Evolutionary conservation across 306 rosid species (phyloP).

Genomic region (Dryas alaskensis): DNA sequence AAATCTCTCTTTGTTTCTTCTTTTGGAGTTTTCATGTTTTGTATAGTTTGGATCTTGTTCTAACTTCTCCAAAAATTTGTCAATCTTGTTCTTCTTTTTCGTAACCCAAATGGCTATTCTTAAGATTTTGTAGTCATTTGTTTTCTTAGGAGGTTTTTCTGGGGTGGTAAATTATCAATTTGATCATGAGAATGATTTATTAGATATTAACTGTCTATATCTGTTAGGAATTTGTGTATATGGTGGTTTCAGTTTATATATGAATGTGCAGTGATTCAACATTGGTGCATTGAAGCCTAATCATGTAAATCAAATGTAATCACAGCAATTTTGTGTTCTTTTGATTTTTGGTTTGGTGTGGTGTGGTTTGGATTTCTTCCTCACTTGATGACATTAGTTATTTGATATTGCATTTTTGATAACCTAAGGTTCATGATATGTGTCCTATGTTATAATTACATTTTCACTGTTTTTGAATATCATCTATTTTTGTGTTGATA

Average conservation of each 20-base stretch:
- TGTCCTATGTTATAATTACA: background rate
- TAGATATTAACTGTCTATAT: background rate
- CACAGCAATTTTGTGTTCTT: background rate
- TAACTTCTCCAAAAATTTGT: background rate
- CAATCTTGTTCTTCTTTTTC: background rate
- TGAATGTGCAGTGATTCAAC: background rate
- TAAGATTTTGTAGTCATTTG: background rate
- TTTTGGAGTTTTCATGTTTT: conserved; percentile 4
- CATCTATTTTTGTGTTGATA: background rate
- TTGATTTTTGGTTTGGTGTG: background rate
- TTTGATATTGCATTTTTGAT: background rate
- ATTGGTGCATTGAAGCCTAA: background rate
- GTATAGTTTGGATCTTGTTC: conserved; percentile 2
- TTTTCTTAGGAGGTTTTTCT: background rate
- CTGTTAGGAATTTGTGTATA: background rate
- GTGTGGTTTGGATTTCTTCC: background rate
- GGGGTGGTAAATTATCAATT: background rate
- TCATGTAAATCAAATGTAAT: background rate
- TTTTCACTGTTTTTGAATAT: background rate
- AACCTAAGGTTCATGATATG: background rate
- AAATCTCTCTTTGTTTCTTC: background rate
- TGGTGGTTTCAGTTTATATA: background rate
- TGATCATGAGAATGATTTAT: background rate
- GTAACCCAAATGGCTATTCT: background rate
- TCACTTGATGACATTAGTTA: background rate